These are phyloP conservation scores for Adansonia rubrostipa DNA, from an alignment of 441 rosid species.

Conservation along the genomic window DNA sequence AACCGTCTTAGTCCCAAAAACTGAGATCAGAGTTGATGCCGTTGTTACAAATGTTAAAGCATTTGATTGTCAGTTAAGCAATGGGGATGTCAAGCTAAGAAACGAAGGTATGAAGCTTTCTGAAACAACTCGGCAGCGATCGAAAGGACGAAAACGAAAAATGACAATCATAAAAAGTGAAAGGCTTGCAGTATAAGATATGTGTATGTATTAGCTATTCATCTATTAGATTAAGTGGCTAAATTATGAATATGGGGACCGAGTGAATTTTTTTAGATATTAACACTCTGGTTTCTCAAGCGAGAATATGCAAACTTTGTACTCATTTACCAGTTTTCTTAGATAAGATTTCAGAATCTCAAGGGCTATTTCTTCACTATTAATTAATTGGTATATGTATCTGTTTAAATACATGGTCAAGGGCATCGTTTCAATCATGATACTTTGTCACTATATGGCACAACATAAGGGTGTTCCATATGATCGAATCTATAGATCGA, in stretches of 20 bases:
- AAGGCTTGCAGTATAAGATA: conserved; percentile 13
- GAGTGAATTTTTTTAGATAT: conserved; percentile 77
- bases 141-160: conserved; percentile 56
- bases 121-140: conserved; percentile 53
- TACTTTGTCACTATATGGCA: too few species aligned
- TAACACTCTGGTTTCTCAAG: conserved; percentile 55
- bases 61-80: conserved; percentile 31
- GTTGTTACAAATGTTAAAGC: conserved; percentile 69
- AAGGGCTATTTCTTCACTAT: too few species aligned
- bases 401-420: too few species aligned
- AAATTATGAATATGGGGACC: conserved; percentile 29
- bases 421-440: too few species aligned
- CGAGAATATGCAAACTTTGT: not conserved
- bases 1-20: conserved; percentile 48
- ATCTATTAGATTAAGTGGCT: conserved; percentile 23
- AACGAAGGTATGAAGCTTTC: conserved; percentile 43
- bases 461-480: too few species aligned
- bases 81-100: conserved; percentile 51
- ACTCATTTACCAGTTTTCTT: not conserved
- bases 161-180: conserved; percentile 31
- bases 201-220: conserved; percentile 23
- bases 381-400: too few species aligned
- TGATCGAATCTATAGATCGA: too few species aligned
- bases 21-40: conserved; percentile 60
- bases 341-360: too few species aligned